Conservation (phyloP, 495 filamentous ascomycete species). For the Bombardia bombarda region DNA sequence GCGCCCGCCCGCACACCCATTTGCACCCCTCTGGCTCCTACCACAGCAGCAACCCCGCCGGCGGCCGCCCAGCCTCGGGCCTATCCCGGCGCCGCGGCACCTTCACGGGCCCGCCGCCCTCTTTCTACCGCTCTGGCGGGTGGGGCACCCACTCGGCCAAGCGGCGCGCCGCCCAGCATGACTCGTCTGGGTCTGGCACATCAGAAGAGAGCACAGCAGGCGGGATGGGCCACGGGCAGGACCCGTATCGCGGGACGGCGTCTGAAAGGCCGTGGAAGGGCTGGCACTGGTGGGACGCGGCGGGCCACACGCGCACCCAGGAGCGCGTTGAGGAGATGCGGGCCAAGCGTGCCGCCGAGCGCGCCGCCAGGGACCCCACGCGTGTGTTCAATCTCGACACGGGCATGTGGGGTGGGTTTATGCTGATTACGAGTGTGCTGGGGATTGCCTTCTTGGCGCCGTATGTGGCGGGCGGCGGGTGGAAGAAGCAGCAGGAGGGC, state of each 20-base stretch:
- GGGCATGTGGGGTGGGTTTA: conserved; percentile 20
- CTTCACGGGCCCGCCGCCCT: conserved; percentile 81
- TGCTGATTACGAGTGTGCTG: conserved; percentile 31
- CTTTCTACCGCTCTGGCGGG: conserved; percentile 75
- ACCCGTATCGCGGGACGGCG: conserved; percentile 35
- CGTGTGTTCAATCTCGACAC: background rate
- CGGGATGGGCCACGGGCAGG: conserved; percentile 41
- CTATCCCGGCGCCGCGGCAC: conserved; percentile 65
- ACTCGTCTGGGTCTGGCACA: background rate
- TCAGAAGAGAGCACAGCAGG: conserved; percentile 1
- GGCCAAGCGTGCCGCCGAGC: conserved; percentile 2
- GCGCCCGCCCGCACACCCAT: conserved; percentile 17
- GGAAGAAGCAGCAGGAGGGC: too few species aligned
- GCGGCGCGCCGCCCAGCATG: conserved; percentile 36
- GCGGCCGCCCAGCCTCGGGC: conserved; percentile 70
- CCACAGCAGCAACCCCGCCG: conserved; percentile 46
- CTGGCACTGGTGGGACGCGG: conserved; percentile 31
- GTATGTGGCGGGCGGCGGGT: conserved; percentile 16
- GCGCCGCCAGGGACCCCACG: too few species aligned
- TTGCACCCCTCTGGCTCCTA: conserved; percentile 31
- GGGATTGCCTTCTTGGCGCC: conserved; percentile 29
- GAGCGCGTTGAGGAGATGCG: conserved; percentile 9
- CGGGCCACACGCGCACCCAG: background rate
- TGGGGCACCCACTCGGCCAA: conserved; percentile 51
- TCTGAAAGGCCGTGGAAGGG: conserved; percentile 49